Percentiles rank a stretch among this genome's conserved stretches.
phyloP scores from a whole-genome alignment of 1,284 basidiomycete species.

The Apiotrichum mycotoxinovorans region DNA sequence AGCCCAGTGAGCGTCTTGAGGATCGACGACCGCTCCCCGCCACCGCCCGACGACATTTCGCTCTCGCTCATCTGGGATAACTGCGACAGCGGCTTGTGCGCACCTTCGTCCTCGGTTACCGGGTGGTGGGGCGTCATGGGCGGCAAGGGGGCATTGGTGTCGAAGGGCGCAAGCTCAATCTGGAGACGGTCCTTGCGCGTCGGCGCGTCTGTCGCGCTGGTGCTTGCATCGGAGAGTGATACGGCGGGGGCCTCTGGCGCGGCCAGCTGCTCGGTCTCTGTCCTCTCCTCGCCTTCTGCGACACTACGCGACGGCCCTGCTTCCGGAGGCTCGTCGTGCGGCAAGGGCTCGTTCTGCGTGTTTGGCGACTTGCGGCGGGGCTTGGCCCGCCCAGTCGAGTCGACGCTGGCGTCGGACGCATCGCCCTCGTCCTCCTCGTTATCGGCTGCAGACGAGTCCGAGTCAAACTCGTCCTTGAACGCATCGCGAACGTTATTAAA shows the following conservation, averaged over 20 bases:
- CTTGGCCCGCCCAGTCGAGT: slow-evolving; percentile 26
- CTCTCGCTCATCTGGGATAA: slow-evolving; percentile 50
- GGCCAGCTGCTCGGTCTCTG: background rate
- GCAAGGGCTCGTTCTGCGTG: background rate
- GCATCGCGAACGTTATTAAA: slow-evolving; percentile 89
- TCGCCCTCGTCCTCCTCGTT: slow-evolving; percentile 62
- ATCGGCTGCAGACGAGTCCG: slow-evolving; percentile 76
- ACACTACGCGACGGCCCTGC: background rate
- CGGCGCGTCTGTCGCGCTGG: background rate
- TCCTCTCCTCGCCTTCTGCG: background rate
- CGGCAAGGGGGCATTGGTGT: slow-evolving; percentile 48
- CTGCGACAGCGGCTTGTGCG: slow-evolving; percentile 25
- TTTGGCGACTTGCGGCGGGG: slow-evolving; percentile 17
- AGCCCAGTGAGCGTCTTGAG: slow-evolving; percentile 81
- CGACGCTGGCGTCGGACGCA: slow-evolving; percentile 36
- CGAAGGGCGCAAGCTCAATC: slow-evolving; percentile 49
- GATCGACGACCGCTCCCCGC: slow-evolving; percentile 68
- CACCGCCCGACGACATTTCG: slow-evolving; percentile 51
- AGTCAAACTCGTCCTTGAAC: slow-evolving; percentile 73
- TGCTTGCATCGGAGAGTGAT: background rate
- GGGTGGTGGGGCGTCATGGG: slow-evolving; percentile 39
- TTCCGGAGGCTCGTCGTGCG: background rate
- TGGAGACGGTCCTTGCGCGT: slow-evolving; percentile 38
- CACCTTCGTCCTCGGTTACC: slow-evolving; percentile 29
- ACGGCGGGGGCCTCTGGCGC: background rate